phyloP scores from a whole-genome alignment of 2,329 filamentous ascomycete genomes.

The Penicillium olsonii region DNA sequence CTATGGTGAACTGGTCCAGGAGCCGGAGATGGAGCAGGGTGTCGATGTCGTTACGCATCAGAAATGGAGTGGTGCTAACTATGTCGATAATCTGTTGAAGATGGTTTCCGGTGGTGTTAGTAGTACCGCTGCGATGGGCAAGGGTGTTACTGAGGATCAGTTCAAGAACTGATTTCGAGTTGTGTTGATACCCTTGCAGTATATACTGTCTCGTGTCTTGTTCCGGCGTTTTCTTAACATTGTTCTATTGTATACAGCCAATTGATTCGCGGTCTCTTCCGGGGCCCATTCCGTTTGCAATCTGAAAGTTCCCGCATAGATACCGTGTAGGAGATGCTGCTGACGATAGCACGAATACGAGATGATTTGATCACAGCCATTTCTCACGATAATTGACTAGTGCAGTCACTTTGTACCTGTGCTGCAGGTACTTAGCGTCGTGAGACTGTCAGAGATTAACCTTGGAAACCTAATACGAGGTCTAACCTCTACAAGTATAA shows the following conservation, averaged over 20 bases:
- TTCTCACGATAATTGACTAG: too few species aligned
- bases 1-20: conserved; percentile 95
- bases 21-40: conserved; percentile 88
- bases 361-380: conserved; percentile 18
- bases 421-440: too few species aligned
- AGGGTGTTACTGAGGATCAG: conserved; percentile 97
- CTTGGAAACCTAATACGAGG: not conserved
- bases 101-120: conserved; percentile 95
- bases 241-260: conserved; percentile 4
- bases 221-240: conserved; percentile 14
- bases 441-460: too few species aligned
- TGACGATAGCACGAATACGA: too few species aligned
- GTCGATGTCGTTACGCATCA: conserved; percentile 98
- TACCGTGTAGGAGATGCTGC: too few species aligned
- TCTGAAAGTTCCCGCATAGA: not conserved
- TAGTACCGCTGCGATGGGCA: conserved; percentile 93
- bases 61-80: conserved; percentile 96
- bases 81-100: conserved; percentile 91
- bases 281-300: not conserved
- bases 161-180: conserved; percentile 60
- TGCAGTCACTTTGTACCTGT: not conserved
- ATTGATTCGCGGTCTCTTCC: conserved; percentile 14
- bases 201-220: conserved; percentile 13
- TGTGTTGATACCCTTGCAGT: conserved; percentile 8
- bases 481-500: not conserved